phyloP scores from a whole-genome alignment of 352 stramenopile genomes.

The Globisporangium megalacanthum region DNA sequence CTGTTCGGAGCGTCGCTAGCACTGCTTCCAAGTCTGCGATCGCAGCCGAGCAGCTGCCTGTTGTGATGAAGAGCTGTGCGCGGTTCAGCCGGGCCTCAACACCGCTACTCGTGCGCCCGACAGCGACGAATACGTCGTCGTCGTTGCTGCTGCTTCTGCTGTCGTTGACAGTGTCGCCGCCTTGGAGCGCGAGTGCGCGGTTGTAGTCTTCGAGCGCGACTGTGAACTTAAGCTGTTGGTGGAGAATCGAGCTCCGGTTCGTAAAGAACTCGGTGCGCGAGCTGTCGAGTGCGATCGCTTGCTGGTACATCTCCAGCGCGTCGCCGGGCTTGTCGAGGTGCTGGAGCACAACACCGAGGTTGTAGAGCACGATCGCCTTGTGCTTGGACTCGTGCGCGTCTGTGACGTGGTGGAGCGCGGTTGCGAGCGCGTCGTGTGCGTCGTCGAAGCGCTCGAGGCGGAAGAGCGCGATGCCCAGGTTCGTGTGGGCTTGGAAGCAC shows the following conservation, averaged over 20 bases:
- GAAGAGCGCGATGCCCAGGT: constrained; percentile 41
- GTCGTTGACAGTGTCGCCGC: background rate
- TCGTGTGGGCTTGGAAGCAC: constrained; percentile 37
- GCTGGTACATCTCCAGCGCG: constrained; percentile 46
- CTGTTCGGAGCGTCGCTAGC: constrained; percentile 1
- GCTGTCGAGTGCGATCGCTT: constrained; percentile 34
- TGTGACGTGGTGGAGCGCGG: constrained; percentile 25
- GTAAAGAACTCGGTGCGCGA: constrained; percentile 46
- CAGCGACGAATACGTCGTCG: background rate
- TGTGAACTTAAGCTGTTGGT: constrained; percentile 45
- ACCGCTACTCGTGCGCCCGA: constrained; percentile 10
- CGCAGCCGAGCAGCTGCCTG: constrained; percentile 38
- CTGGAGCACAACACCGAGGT: constrained; percentile 35
- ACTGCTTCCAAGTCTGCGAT: constrained; percentile 29
- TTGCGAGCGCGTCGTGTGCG: constrained; percentile 34
- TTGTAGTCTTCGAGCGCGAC: constrained; percentile 55
- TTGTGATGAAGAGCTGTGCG: constrained; percentile 44
- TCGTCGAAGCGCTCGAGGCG: constrained; percentile 40
- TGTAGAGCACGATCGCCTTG: constrained; percentile 38
- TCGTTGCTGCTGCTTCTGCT: background rate
- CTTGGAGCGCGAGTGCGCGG: constrained; percentile 23
- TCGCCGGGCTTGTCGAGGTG: constrained; percentile 32
- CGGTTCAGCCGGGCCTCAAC: constrained; percentile 46
- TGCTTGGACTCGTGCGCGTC: constrained; percentile 20
- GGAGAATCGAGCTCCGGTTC: constrained; percentile 47